These are phyloP conservation scores for Proliferodiscus dingleyae DNA, from an alignment of 2,329 filamentous ascomycete genomes.

Conservation along the genomic window DNA sequence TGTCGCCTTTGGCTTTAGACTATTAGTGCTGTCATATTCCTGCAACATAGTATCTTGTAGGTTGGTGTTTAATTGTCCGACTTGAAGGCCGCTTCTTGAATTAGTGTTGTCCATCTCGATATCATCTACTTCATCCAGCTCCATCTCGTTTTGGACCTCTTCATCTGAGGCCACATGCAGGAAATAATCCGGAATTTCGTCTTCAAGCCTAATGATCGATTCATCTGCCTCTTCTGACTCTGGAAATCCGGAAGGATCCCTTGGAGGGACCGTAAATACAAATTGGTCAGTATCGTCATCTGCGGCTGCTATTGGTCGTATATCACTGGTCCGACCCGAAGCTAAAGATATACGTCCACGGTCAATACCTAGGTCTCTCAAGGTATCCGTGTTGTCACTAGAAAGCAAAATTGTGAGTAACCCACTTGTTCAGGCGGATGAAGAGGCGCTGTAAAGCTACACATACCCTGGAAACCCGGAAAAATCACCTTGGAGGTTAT, in stretches of 20 bases:
- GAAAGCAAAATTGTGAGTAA: constrained; percentile 8
- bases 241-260: constrained; percentile 15
- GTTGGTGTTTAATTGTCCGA: constrained; percentile 9
- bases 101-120: constrained; percentile 21
- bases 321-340: constrained; percentile 26
- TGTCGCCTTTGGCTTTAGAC: constrained; percentile 20
- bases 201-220: not conserved
- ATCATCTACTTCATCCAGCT: constrained; percentile 17
- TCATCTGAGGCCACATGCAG: not conserved
- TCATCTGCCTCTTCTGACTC: constrained; percentile 2
- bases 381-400: constrained; percentile 23
- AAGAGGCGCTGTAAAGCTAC: not conserved
- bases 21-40: constrained; percentile 5
- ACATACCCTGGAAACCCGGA: constrained; percentile 18
- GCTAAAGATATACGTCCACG: constrained; percentile 16
- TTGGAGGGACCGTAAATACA: constrained; percentile 28
- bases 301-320: constrained; percentile 21
- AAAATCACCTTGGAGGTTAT: constrained; percentile 15
- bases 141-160: constrained; percentile 1
- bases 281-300: constrained; percentile 32
- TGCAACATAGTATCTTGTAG: constrained; percentile 17
- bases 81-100: not conserved
- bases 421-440: not conserved
- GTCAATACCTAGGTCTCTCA: constrained; percentile 16
- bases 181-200: not conserved